Evolutionary conservation across 306 rosid species (phyloP), one percentile per base, ranked within the genome.

Genomic region (Fagus sylvatica): DNA sequence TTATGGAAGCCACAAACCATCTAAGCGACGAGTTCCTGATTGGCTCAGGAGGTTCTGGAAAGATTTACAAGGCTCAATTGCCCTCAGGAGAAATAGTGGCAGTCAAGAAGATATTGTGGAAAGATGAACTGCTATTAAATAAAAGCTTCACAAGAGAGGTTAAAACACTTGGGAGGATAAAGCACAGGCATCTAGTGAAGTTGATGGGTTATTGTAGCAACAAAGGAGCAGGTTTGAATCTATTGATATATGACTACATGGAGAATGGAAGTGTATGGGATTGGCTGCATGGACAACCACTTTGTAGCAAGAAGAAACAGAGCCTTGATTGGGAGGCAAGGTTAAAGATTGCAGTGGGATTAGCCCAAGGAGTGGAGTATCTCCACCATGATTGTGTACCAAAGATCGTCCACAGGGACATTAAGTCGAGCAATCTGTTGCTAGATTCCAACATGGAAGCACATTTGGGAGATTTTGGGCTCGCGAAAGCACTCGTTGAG

Each of bases 181-280:
- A 91, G 84, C 99, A 95, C 60, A 87, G 96, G 42, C 99, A 95
- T 86, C 85, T 95, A 46, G 99, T 93, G 86, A 95, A 93, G 75
- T 80, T 95, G 54, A 81, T 93, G 80, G 99, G 99, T 28, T 93
- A 90, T 46, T 95, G 98, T 67, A 88, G 88, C 86, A 90, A 81
- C 71, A 87, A 76, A 86, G 92, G 89, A 65, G 89, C 66, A 32
- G 89, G 90, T 53, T 85, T 88, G 80, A 93, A 93, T 87, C 81
- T 95, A 74, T 51, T 95, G 84, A 87, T 95, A 68, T 95, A 95
- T 64, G 98, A 93, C 76, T 88, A 85, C 76, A 91, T 95, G 99
- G 96, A 83, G 70, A 95, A 95, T 34, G 98, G 99, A 72, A 95
- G 99, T 69, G 80, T 91, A 4, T 95, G 97, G 97, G 99, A 93